phyloP scores from a whole-genome alignment of 73 alveolate genomes.

The Loxodes magnus region DNA sequence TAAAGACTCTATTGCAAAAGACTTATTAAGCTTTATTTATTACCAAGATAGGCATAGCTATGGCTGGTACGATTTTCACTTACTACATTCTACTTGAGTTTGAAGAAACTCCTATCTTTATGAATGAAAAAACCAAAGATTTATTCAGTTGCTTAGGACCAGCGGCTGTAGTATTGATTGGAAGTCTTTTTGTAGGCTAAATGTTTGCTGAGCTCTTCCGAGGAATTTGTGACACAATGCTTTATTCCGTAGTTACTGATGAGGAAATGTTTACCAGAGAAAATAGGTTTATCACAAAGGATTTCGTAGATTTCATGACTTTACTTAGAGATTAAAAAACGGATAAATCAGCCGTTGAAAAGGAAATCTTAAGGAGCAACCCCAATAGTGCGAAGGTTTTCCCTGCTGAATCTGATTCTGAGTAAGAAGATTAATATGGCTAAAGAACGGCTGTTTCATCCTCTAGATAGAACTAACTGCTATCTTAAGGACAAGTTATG shows the following conservation, averaged over 20 bases:
- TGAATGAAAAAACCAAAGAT: not conserved
- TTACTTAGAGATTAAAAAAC: too few species aligned
- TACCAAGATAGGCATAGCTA: not conserved
- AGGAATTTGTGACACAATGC: too few species aligned
- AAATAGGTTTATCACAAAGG: slow-evolving; percentile 4
- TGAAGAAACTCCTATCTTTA: not conserved
- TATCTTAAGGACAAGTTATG: too few species aligned
- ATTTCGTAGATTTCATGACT: too few species aligned
- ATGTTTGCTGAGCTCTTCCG: slow-evolving; percentile 6
- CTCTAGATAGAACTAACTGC: too few species aligned
- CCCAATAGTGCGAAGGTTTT: too few species aligned
- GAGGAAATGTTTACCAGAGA: slow-evolving; percentile 15
- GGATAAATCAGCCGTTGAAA: too few species aligned
- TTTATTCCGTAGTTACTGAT: too few species aligned
- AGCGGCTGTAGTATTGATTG: not conserved
- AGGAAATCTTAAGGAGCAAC: too few species aligned
- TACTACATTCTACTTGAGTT: not conserved
- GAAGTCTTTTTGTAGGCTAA: not conserved
- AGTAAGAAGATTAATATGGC: too few species aligned
- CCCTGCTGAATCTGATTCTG: too few species aligned
- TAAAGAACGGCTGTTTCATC: too few species aligned
- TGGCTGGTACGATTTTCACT: slow-evolving; percentile 10
- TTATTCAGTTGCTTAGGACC: not conserved
- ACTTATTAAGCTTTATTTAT: not conserved
- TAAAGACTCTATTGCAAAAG: not conserved